phyloP scores from a whole-genome alignment of 345 rosid genomes.

The Eucalyptus erythrocorys region DNA sequence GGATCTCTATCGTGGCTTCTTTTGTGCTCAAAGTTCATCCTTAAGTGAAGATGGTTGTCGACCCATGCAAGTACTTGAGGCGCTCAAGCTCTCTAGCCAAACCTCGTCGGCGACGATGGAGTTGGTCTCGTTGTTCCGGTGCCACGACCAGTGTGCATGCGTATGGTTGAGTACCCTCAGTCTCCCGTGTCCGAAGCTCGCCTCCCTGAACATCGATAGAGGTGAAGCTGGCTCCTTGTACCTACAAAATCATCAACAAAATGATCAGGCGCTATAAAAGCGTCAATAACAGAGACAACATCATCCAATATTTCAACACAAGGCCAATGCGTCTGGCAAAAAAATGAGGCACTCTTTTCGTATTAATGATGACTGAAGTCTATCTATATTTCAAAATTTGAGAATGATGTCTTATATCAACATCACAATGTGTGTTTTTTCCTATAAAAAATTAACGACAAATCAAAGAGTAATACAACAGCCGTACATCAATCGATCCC shows the following conservation, averaged over 20 bases:
- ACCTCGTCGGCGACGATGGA: conserved; percentile 42
- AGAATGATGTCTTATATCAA: background rate
- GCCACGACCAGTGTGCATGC: conserved; percentile 83
- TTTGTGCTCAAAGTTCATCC: conserved; percentile 24
- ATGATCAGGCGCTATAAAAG: background rate
- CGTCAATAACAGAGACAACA: background rate
- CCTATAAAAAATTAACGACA: conserved; percentile 4
- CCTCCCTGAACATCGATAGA: conserved; percentile 42
- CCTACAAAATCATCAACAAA: conserved; percentile 7
- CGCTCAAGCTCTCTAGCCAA: conserved; percentile 35
- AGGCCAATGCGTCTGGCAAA: background rate
- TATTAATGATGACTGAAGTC: background rate
- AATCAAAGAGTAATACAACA: background rate
- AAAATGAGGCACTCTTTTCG: background rate
- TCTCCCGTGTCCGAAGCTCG: conserved; percentile 79
- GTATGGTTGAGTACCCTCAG: conserved; percentile 29
- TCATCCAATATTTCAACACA: background rate
- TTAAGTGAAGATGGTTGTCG: background rate
- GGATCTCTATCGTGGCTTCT: background rate
- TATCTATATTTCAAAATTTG: background rate
- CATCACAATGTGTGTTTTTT: background rate
- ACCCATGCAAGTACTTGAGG: conserved; percentile 10
- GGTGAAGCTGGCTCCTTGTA: conserved; percentile 36
- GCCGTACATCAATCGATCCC: background rate
- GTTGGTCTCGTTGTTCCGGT: conserved; percentile 50